Conservation (phyloP, 176 grass and related monocot genomes). For the Paspalum notatum region DNA sequence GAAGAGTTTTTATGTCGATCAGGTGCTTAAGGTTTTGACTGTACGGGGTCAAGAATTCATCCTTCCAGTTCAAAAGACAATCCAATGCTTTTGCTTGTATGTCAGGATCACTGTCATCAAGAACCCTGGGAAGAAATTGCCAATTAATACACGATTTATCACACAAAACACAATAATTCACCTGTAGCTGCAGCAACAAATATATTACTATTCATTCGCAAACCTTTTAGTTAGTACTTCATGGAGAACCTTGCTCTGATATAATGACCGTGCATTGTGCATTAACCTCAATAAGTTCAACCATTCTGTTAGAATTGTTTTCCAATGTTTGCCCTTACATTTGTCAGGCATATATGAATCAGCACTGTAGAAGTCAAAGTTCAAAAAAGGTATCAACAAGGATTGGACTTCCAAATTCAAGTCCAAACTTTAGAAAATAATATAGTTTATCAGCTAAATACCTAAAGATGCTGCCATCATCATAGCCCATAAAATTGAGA, state of each 20-base stretch:
- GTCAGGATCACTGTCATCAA: constrained; percentile 83
- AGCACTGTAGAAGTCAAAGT: constrained; percentile 54
- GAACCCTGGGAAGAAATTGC: constrained; percentile 61
- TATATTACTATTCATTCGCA: constrained; percentile 38
- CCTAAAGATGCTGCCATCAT: constrained; percentile 56
- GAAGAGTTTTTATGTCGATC: constrained; percentile 65
- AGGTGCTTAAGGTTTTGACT: constrained; percentile 73
- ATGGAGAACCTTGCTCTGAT: constrained; percentile 68
- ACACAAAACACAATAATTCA: constrained; percentile 27
- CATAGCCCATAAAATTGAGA: constrained; percentile 90
- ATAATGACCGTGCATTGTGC: constrained; percentile 86
- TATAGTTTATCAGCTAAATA: constrained; percentile 45
- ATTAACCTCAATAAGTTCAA: constrained; percentile 75
- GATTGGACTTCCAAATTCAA: constrained; percentile 7
- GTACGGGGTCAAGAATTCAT: constrained; percentile 71
- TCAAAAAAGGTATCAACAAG: constrained; percentile 29
- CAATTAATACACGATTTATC: constrained; percentile 5
- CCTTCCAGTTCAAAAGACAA: constrained; percentile 91
- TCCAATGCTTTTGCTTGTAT: constrained; percentile 85
- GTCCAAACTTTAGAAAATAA: constrained; percentile 27
- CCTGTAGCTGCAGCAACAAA: background rate
- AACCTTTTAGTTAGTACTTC: constrained; percentile 86
- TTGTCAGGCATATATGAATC: constrained; percentile 61
- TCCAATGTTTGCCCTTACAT: constrained; percentile 89
- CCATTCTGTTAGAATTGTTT: constrained; percentile 90